Base-by-base conservation (phyloP, 2,329 filamentous ascomycete species). In the Septoria linicola region DNA sequence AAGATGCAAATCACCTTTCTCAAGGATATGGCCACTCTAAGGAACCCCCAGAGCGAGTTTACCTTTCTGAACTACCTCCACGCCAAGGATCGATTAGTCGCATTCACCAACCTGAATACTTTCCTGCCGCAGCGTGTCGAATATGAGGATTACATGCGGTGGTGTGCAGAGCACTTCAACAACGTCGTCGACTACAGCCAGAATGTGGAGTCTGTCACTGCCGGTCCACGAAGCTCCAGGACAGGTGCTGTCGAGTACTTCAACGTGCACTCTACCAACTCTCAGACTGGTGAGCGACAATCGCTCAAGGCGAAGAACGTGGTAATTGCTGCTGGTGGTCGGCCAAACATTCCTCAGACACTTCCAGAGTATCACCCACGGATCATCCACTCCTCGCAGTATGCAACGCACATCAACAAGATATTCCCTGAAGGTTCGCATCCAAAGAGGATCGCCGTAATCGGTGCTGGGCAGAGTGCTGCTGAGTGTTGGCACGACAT, bases 1-100 rank as follows among this genome's bases (percentile, higher is more conserved):
- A 90, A 87, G 73, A 97, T 97, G 92, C 92, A 97, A 69, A 97
- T 97, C 62, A 95, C 89, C 8, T 97, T 96, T 75, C 80, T 97
- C 74, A 97, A 97, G 74, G 92, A 97, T 68, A 81, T 97, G 70
- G 92, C 92, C 3, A 93, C 89, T 3, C 78, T 96, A 60, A 81
- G 92, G 51, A 85, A 97, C 68, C 92, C 92, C 6, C 82, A 87
- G 58, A 95, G 88, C 59, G 81, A 90, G 64, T 97, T 97, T 71
- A 97, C 92, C 11, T 97, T 96, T 73, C 76, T 96, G 66, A 96
- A 96, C 73, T 97, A 97, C 70, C 81, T 97, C 10, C 87, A 95
- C 73, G 73, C 80, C 62, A 86, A 95, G 62, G 79, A 80, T 49
- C 81, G 92, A n/a, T 78, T 97, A 32, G 82, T 95, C 41, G 84